Percentiles rank a stretch among this genome's conserved stretches.
These are phyloP conservation scores for Pisolithus albus DNA, from an alignment of 768 basidiomycete species.

Conservation along the genomic window DNA sequence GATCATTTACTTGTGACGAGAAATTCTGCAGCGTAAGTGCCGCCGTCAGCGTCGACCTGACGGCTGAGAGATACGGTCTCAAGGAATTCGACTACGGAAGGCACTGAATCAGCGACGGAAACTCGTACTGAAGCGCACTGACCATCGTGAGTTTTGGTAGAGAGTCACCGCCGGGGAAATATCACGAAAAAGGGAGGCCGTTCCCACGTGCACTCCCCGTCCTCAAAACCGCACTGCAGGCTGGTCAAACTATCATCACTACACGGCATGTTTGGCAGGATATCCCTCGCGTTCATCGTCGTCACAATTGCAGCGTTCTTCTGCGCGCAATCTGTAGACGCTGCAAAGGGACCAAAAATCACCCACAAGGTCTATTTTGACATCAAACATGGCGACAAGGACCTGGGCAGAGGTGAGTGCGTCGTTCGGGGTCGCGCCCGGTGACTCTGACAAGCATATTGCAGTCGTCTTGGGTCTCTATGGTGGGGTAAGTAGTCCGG, in stretches of 20 bases:
- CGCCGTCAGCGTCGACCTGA: constrained; percentile 94
- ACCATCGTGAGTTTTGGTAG: too few relatives aligned
- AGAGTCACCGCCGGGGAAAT: too few relatives aligned
- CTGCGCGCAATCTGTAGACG: constrained; percentile 66
- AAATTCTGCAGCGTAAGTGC: constrained; percentile 97
- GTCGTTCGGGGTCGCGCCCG: background rate
- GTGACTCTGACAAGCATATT: background rate
- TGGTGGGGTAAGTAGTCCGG: constrained; percentile 60
- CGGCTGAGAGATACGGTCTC: constrained; percentile 92
- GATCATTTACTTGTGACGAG: constrained; percentile 72
- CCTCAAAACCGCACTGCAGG: too few relatives aligned
- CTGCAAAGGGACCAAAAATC: constrained; percentile 81
- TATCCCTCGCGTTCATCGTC: constrained; percentile 55
- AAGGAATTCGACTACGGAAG: constrained; percentile 80
- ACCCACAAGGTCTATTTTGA: constrained; percentile 95
- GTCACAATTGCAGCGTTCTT: constrained; percentile 63
- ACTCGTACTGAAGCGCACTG: too few relatives aligned
- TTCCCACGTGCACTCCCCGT: too few relatives aligned
- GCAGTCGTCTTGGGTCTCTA: constrained; percentile 84
- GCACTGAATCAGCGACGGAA: constrained; percentile 4
- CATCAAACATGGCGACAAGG: constrained; percentile 85
- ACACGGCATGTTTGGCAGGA: constrained; percentile 47
- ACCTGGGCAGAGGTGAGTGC: constrained; percentile 69
- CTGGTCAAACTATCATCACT: too few relatives aligned
- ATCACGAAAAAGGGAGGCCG: too few relatives aligned